Conservation (phyloP, 768 basidiomycete genomes). For the Austroboletus festivus region DNA sequence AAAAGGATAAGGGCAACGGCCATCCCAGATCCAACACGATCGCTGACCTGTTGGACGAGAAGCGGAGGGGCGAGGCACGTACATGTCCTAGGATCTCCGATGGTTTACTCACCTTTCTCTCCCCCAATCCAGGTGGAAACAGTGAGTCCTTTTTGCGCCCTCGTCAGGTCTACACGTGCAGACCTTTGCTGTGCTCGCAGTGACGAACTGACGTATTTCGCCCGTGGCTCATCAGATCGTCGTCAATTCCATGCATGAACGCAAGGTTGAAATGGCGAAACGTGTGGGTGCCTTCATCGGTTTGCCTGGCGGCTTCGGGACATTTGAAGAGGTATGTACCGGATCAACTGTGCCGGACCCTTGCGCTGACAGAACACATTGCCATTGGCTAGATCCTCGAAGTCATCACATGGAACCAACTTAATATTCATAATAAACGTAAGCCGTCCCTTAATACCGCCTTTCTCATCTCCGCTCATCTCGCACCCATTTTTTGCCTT, state of each 20-base stretch:
- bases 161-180: slow-evolving; percentile 3
- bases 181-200: not conserved
- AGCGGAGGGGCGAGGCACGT: slow-evolving; percentile 36
- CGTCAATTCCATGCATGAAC: slow-evolving; percentile 82
- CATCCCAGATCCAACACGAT: slow-evolving; percentile 17
- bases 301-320: slow-evolving; percentile 92
- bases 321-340: slow-evolving; percentile 78
- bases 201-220: slow-evolving; percentile 6
- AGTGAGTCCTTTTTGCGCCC: slow-evolving; percentile 14
- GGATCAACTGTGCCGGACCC: not conserved
- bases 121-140: slow-evolving; percentile 30
- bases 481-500: not conserved
- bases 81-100: not conserved
- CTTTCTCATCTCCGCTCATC: not conserved
- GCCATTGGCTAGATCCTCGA: slow-evolving; percentile 63
- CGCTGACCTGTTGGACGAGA: slow-evolving; percentile 28
- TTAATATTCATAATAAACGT: slow-evolving; percentile 87
- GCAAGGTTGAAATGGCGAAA: slow-evolving; percentile 89
- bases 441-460: slow-evolving; percentile 22
- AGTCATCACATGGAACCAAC: slow-evolving; percentile 91
- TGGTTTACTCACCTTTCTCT: not conserved
- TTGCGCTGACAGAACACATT: slow-evolving; percentile 3
- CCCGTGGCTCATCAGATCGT: slow-evolving; percentile 46
- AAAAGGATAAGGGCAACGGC: slow-evolving; percentile 46
- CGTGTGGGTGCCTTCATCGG: slow-evolving; percentile 78